Evolutionary conservation across 1,284 basidiomycete species (phyloP), one percentile per base, ranked within the genome.

Genomic region (Kwoniella shivajii): DNA sequence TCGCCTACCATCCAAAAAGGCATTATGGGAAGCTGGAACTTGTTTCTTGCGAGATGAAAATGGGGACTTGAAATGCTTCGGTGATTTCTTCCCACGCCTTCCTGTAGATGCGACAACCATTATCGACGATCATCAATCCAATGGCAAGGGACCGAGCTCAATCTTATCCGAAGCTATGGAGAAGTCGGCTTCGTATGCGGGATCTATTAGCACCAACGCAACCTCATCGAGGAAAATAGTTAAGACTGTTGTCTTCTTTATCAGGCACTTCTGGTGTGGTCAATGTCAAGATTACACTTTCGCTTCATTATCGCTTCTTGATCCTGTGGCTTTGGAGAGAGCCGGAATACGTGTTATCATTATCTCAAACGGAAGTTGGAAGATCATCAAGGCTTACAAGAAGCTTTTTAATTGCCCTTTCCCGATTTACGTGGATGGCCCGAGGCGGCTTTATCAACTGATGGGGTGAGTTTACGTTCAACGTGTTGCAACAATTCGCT

Each of bases 251-350:
- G 57, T 78, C 10, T 72, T 78, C 64, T 77, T 75, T 59, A 68
- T 77, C 30, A 61, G 76, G 3, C 57, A 72, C 52, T 77, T 76
- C 58, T 78, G 75, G 74, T 79, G 77, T 57, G 75, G 74, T 16
- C 70, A 73, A 62, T 77, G 74, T 50, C 77, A 78, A 60, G 73
- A 77, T 41, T 79, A 74, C 55, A 74, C 68, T 7, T 60, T 73
- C 36, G 66, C 69, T 11, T 74, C 71, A 1, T 52, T 79, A 6
- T 55, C 68, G 0, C 59, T 68, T 6, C 65, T 78, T 27, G 75
- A 78, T 52, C 66, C 70, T 4, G 62, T 61, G 3, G 68, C 67
- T 0, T 48, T 78, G 7, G 63, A 67, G 20, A 62, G 63, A 26
- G 63, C 67, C 3, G 69, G 71, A n/a, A 66, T 79, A 13, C 56